Percentiles rank a stretch among this genome's conserved stretches.
Conservation (phyloP, 305 asterid species). For the Rubia peregrina region DNA sequence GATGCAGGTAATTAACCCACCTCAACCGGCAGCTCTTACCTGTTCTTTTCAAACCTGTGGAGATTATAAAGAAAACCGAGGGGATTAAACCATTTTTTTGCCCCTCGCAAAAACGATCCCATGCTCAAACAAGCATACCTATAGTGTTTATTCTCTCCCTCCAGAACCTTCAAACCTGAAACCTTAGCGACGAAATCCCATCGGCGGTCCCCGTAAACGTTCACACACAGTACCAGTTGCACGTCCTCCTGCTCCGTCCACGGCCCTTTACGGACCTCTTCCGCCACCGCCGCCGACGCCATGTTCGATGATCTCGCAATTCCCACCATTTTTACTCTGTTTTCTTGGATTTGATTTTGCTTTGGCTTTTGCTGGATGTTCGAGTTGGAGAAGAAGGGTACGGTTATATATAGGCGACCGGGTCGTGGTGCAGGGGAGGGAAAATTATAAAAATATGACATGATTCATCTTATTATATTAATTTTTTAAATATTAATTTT, state of each 20-base stretch:
- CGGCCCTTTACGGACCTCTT: slow-evolving; percentile 62
- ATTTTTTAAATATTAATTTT: no score
- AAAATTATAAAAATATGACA: no score
- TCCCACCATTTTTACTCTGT: background rate
- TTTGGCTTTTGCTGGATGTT: background rate
- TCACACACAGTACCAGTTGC: slow-evolving; percentile 67
- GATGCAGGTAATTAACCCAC: slow-evolving; percentile 92
- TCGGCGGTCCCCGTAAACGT: slow-evolving; percentile 84
- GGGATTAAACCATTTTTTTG: slow-evolving; percentile 27
- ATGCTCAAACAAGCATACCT: slow-evolving; percentile 89
- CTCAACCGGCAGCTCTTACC: slow-evolving; percentile 96
- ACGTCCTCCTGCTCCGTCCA: slow-evolving; percentile 92
- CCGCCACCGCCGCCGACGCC: slow-evolving; percentile 15
- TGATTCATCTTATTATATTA: no score
- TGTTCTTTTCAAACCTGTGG: slow-evolving; percentile 69
- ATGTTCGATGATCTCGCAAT: slow-evolving; percentile 1
- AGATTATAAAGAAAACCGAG: background rate
- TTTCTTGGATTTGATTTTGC: background rate
- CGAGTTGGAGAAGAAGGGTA: background rate
- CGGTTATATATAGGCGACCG: no score
- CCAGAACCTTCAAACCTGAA: slow-evolving; percentile 98
- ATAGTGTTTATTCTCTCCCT: slow-evolving; percentile 56
- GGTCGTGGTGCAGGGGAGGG: no score
- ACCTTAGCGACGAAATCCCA: slow-evolving; percentile 99
- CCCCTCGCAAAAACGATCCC: slow-evolving; percentile 19